Percentiles rank a stretch among this genome's conserved stretches.
These are phyloP conservation scores for Rhodomyrtus psidioides DNA, from an alignment of 441 rosid species.

Conservation along the genomic window DNA sequence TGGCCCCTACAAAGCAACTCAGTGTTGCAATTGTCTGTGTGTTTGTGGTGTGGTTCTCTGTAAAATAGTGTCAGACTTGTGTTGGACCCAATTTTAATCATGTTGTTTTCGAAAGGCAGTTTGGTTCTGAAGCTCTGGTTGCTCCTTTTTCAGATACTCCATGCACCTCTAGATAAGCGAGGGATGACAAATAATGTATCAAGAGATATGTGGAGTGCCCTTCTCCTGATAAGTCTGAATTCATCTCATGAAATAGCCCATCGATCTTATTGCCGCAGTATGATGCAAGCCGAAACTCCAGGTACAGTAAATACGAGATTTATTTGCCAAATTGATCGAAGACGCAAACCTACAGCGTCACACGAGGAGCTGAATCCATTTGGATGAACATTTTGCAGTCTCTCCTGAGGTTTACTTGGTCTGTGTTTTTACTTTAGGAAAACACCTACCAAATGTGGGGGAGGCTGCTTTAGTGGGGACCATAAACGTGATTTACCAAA, in stretches of 20 bases:
- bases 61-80: neutral
- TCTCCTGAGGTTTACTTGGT: neutral
- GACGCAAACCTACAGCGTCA: neutral
- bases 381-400: neutral
- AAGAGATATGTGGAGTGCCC: neutral
- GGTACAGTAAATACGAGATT: neutral
- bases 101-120: neutral
- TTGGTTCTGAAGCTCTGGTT: neutral
- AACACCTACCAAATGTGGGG: neutral
- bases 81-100: neutral
- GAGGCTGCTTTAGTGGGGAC: neutral
- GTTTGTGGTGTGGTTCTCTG: neutral
- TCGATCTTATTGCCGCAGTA: neutral
- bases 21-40: neutral
- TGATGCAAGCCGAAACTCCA: neutral
- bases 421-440: neutral
- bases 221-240: neutral
- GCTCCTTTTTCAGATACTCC: neutral
- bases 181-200: neutral
- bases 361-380: neutral
- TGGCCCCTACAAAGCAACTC: slow-evolving; percentile 38
- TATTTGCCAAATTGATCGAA: neutral
- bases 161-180: neutral
- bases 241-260: neutral
- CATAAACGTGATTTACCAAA: neutral